These are phyloP conservation scores for Eucalyptus erythrocorys DNA, from an alignment of 345 rosid species.

Conservation along the genomic window DNA sequence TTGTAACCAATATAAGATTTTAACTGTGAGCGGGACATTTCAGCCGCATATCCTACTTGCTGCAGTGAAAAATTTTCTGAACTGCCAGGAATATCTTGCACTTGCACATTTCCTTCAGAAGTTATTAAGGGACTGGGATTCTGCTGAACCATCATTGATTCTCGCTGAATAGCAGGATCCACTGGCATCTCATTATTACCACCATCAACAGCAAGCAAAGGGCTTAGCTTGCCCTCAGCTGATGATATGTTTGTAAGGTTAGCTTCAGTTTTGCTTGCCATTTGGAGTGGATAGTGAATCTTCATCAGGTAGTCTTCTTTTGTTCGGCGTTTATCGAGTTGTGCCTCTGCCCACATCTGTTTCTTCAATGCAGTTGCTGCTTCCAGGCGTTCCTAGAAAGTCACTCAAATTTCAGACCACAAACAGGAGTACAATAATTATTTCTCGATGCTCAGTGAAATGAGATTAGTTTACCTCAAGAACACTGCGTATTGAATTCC, in stretches of 20 bases:
- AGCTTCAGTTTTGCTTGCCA: constrained; percentile 32
- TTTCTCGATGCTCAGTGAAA: background rate
- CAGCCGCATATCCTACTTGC: constrained; percentile 51
- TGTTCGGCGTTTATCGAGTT: constrained; percentile 72
- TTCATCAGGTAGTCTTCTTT: constrained; percentile 58
- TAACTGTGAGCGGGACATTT: constrained; percentile 55
- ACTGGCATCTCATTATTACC: constrained; percentile 7
- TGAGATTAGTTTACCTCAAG: constrained; percentile 41
- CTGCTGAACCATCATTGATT: constrained; percentile 21
- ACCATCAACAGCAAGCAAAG: constrained; percentile 15
- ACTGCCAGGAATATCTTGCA: constrained; percentile 42
- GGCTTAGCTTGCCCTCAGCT: constrained; percentile 36
- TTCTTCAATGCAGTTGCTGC: constrained; percentile 82
- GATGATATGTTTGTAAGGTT: constrained; percentile 10
- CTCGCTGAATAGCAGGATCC: constrained; percentile 26
- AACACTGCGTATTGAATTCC: constrained; percentile 50
- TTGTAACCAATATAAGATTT: constrained; percentile 70
- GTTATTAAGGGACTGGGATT: constrained; percentile 10
- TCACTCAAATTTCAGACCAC: constrained; percentile 3
- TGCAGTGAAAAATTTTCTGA: constrained; percentile 41
- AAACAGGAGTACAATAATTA: background rate
- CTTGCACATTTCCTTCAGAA: constrained; percentile 36
- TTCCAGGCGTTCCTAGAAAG: constrained; percentile 75
- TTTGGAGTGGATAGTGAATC: constrained; percentile 28
- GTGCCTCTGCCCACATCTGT: constrained; percentile 92